Conservation (phyloP, 1,139 yeast genomes). For the Tardiomyces depauwii region DNA sequence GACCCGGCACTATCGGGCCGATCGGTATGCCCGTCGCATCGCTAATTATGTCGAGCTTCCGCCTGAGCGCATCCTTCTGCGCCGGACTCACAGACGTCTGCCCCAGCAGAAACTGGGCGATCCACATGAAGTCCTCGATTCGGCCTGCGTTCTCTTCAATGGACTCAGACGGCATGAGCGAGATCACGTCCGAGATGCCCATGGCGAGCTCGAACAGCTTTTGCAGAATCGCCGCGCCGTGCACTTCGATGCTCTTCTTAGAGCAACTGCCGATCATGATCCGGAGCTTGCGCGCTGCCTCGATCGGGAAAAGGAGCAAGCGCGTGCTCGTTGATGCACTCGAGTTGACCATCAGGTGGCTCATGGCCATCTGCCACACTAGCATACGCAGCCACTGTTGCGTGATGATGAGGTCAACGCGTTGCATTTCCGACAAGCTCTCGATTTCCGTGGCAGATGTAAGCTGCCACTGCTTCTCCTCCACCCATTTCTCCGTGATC, state of each 20-base stretch:
- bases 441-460: conserved; percentile 6
- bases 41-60: conserved; percentile 6
- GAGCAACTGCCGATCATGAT: conserved; percentile 7
- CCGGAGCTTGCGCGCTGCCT: conserved; percentile 10
- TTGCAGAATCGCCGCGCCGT: conserved; percentile 10
- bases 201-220: conserved; percentile 11
- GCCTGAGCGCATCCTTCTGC: conserved; percentile 8
- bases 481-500: conserved; percentile 9
- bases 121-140: conserved; percentile 11
- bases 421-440: conserved; percentile 10
- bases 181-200: conserved; percentile 11
- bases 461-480: conserved; percentile 8
- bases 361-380: conserved; percentile 15
- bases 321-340: conserved; percentile 6
- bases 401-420: conserved; percentile 11
- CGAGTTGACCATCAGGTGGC: conserved; percentile 8
- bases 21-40: not conserved
- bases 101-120: conserved; percentile 9
- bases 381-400: conserved; percentile 14
- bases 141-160: conserved; percentile 5
- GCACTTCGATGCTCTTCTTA: conserved; percentile 8
- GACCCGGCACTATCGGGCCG: not conserved
- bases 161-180: conserved; percentile 7
- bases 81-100: conserved; percentile 7
- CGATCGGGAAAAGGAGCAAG: conserved; percentile 12